Evolutionary conservation across 2,329 filamentous ascomycete species (phyloP).

Genomic region (Fusarium globosum): DNA sequence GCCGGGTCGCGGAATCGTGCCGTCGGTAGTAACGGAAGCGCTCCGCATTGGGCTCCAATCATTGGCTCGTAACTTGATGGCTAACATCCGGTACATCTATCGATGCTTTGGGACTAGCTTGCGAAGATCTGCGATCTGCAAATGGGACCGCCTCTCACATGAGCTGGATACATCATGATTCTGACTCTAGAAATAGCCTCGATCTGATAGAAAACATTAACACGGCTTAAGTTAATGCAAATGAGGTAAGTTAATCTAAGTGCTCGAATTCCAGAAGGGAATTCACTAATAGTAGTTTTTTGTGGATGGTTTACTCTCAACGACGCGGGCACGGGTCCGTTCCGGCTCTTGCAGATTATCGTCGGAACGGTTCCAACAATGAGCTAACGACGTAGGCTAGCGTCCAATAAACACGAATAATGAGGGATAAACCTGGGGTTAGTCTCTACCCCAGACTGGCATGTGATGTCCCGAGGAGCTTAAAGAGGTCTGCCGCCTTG

Average conservation of each 20-base stretch:
- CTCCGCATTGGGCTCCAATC: neutral
- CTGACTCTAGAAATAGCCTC: neutral
- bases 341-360: neutral
- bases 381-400: neutral
- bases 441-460: neutral
- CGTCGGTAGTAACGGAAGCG: neutral
- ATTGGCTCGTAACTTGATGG: neutral
- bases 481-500: neutral
- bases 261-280: too few species aligned
- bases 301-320: fast-evolving
- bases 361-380: neutral
- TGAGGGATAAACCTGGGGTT: neutral
- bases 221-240: too few species aligned
- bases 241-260: too few species aligned
- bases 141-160: neutral
- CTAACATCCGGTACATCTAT: neutral
- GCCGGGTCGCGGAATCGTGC: neutral
- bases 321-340: neutral
- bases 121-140: neutral
- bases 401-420: neutral
- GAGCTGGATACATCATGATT: neutral
- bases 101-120: neutral
- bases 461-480: neutral
- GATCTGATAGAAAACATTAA: too few species aligned
- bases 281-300: too few species aligned